Evolutionary conservation across 352 stramenopile species (phyloP), one percentile per base, ranked within the genome.

Genomic region (Globisporangium paddicum): DNA sequence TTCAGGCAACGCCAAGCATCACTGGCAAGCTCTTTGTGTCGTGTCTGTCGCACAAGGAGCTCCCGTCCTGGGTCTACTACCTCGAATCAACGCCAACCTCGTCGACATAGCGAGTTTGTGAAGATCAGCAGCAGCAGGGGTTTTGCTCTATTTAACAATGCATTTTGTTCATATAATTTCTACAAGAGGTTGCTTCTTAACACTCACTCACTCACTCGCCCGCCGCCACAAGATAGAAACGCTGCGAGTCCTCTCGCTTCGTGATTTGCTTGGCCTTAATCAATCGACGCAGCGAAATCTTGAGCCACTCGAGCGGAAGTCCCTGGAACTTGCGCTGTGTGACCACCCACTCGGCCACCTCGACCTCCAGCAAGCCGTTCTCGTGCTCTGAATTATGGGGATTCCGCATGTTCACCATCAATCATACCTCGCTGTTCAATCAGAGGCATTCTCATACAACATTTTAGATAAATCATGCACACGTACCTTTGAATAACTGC

Each of bases 31-130:
- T 96, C 4, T 77, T 95, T 9, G 69, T 96, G 1, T 85, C 79
- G n/a, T 96, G 88, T 67, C 65, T 73, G 3, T 71, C 75, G 16
- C 66, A 84, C 32, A 78, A 77, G 38, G 73, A 89, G 19, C 63
- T 96, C 13, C 87, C 88, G 18, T 69, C 87, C 26, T 97, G 89
- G 89, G 73, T 96, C 0, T 96, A 89, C 58, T 97, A 97, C 59
- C 66, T 97, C 45, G 74, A 92, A 67, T 62, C 66, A 0, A 47
- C 72, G 14, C 44, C 26, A 61, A 19, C 18, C 14, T 53, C 38
- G 23, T 53, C 38, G 30, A 47, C 16, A 9, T n/a, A 26, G 18
- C 28, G 28, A 32, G 28, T 32, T 3, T 32, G 32, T n/a, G n/a
- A n/a, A 26, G 28, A 28, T 38, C 18, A 41, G 30, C 19, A 41